Conservation (phyloP, 73 alveolate species). For the Paramecium tetraurelia region DNA sequence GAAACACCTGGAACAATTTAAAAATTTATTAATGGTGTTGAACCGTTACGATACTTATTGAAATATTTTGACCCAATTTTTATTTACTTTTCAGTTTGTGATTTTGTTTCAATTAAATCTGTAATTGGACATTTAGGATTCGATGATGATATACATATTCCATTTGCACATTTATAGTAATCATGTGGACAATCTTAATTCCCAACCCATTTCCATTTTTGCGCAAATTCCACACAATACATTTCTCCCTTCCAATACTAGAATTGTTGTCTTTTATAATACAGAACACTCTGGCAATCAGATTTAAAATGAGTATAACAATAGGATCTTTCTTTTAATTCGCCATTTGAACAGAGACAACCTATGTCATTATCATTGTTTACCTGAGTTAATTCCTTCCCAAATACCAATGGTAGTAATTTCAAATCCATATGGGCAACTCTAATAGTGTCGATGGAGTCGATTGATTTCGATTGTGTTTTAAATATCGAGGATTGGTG, state of each 20-base stretch:
- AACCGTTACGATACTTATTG: neutral
- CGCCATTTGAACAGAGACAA: neutral
- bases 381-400: slow-evolving; percentile 36
- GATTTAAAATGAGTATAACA: slow-evolving; percentile 27
- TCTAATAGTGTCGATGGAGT: slow-evolving; percentile 4
- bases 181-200: neutral
- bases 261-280: neutral
- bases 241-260: neutral
- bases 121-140: neutral
- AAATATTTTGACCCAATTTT: slow-evolving; percentile 8
- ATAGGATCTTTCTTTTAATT: neutral
- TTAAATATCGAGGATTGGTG: neutral
- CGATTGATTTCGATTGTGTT: neutral
- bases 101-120: neutral
- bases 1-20: neutral
- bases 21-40: neutral
- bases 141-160: neutral
- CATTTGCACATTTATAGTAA: neutral
- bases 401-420: neutral
- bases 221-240: neutral
- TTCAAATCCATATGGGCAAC: slow-evolving; percentile 30
- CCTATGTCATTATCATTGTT: neutral
- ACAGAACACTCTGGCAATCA: neutral
- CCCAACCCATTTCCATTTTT: slow-evolving; percentile 21
- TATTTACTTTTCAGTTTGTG: neutral